These are phyloP conservation scores for Anthracocystis panici-leucophaei DNA, from an alignment of 1,284 basidiomycete genomes.

Conservation along the genomic window DNA sequence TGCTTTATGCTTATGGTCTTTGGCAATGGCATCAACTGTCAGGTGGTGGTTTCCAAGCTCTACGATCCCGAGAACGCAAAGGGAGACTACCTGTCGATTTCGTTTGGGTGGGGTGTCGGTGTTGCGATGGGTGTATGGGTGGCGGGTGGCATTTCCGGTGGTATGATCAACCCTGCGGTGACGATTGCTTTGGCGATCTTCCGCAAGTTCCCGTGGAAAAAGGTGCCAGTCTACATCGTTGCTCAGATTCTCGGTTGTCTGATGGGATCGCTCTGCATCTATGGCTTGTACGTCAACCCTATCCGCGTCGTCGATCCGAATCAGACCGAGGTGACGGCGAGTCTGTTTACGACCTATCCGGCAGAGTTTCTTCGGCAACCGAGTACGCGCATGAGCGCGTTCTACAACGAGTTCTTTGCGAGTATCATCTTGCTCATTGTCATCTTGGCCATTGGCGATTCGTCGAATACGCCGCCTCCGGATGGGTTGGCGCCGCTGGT, in stretches of 20 bases:
- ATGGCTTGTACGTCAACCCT: constrained; percentile 82
- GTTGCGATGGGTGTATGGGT: constrained; percentile 64
- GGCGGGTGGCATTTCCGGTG: constrained; percentile 62
- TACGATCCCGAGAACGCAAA: constrained; percentile 40
- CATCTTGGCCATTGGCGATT: constrained; percentile 49
- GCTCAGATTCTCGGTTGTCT: constrained; percentile 81
- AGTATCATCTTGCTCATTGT: constrained; percentile 58
- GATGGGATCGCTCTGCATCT: constrained; percentile 78
- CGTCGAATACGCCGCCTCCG: constrained; percentile 73
- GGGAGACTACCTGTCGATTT: constrained; percentile 57
- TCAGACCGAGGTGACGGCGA: constrained; percentile 73
- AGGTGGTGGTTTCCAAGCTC: constrained; percentile 52
- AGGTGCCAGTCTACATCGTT: constrained; percentile 80
- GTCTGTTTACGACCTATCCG: constrained; percentile 79
- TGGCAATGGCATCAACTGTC: constrained; percentile 64
- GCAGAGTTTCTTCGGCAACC: constrained; percentile 47
- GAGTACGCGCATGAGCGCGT: constrained; percentile 42
- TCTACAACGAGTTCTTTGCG: constrained; percentile 61
- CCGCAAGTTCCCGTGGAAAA: constrained; percentile 82
- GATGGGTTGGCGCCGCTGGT: constrained; percentile 74
- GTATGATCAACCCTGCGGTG: constrained; percentile 58
- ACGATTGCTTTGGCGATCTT: constrained; percentile 79
- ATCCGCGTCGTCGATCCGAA: constrained; percentile 72
- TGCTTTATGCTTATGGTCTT: constrained; percentile 62
- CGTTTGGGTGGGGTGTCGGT: constrained; percentile 64